A percentile compares a stretch with the other conserved stretches of the same genome.
Conservation (phyloP, 2,329 filamentous ascomycete genomes). For the Ceratocystis diversiconidia region DNA sequence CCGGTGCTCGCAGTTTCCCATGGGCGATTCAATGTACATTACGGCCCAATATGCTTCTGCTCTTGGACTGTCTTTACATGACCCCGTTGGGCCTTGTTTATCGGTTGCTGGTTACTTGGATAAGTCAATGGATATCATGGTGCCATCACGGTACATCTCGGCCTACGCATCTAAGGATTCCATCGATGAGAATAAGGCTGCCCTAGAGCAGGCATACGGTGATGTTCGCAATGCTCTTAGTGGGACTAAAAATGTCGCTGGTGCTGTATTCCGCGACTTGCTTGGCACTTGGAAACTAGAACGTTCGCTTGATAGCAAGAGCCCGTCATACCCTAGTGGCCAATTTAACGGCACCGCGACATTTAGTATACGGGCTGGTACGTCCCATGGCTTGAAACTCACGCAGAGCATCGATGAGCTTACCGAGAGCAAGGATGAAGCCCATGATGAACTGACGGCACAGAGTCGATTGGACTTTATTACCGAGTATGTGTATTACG, state of each 20-base stretch:
- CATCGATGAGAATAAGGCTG: slow-evolving; percentile 29
- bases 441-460: slow-evolving; percentile 21
- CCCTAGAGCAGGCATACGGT: slow-evolving; percentile 33
- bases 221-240: slow-evolving; percentile 31
- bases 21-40: slow-evolving; percentile 66
- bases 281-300: slow-evolving; percentile 55
- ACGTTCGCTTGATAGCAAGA: slow-evolving; percentile 39
- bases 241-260: slow-evolving; percentile 40
- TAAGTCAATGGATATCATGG: slow-evolving; percentile 38
- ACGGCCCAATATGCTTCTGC: slow-evolving; percentile 55
- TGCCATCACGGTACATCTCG: slow-evolving; percentile 40
- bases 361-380: slow-evolving; percentile 38
- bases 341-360: slow-evolving; percentile 49
- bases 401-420: background rate
- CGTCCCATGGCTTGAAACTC: slow-evolving; percentile 6
- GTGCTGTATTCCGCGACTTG: slow-evolving; percentile 55
- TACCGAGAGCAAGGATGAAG: slow-evolving; percentile 3
- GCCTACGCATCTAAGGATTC: slow-evolving; percentile 27
- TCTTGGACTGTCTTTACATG: slow-evolving; percentile 36
- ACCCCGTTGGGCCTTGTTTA: slow-evolving; percentile 21
- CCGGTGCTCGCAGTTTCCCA: slow-evolving; percentile 57
- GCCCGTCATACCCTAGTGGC: slow-evolving; percentile 47
- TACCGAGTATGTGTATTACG: slow-evolving; percentile 52
- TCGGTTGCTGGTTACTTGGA: slow-evolving; percentile 30
- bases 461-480: slow-evolving; percentile 24